A percentile compares a stretch with the other conserved stretches of the same genome.
These are phyloP conservation scores for Oryza longistaminata DNA, from an alignment of 176 grass and related monocot genomes.

Conservation along the genomic window DNA sequence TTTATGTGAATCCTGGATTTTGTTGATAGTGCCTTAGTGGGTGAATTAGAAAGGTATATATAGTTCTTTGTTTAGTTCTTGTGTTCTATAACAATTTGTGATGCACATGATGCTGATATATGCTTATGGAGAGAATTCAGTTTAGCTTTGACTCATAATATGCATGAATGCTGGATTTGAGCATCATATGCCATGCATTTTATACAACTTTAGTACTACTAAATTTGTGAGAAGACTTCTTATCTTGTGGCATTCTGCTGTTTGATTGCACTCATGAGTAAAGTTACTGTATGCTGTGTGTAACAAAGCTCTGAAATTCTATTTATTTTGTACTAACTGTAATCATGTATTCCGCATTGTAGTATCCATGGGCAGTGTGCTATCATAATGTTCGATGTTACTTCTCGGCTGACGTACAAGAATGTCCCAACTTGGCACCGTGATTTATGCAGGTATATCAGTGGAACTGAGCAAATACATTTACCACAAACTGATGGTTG, in stretches of 20 bases:
- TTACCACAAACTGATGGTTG: background rate
- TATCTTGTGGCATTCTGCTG: background rate
- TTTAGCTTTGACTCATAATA: background rate
- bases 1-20: background rate
- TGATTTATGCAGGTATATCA: slow-evolving; percentile 57
- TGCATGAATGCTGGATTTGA: background rate
- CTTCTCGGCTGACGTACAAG: slow-evolving; percentile 57
- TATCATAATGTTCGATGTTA: slow-evolving; percentile 75
- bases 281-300: background rate
- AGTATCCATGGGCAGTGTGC: slow-evolving; percentile 66
- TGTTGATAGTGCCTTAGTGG: background rate
- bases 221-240: background rate
- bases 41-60: background rate
- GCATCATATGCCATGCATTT: background rate
- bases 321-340: background rate
- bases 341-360: background rate
- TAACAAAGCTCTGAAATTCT: background rate
- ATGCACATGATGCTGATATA: background rate
- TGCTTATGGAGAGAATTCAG: background rate
- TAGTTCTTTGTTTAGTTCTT: background rate
- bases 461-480: background rate
- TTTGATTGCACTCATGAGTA: background rate
- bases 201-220: background rate
- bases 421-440: slow-evolving; percentile 74
- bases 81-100: background rate